Conservation (phyloP, 2,329 filamentous ascomycete species). For the Hymenoscyphus salicellus region DNA sequence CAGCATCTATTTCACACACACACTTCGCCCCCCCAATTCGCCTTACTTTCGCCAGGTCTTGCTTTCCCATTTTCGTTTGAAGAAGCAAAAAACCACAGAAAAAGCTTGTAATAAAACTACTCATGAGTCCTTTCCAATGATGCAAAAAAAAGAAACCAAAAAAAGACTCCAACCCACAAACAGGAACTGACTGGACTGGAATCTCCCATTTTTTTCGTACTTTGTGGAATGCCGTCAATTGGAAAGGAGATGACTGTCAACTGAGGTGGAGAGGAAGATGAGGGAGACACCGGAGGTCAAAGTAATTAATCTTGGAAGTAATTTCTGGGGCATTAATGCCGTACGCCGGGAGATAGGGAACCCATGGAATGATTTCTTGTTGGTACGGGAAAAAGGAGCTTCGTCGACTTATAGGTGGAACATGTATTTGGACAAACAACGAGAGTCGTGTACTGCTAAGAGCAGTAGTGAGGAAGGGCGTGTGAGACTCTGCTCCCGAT, state of each 20-base stretch:
- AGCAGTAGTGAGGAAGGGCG: conserved; percentile 26
- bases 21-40: conserved; percentile 24
- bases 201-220: conserved; percentile 15
- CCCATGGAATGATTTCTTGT: neutral
- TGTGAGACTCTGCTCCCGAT: conserved; percentile 21
- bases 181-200: conserved; percentile 20
- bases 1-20: conserved; percentile 30
- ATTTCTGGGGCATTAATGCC: conserved; percentile 27
- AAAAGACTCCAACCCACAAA: conserved; percentile 11
- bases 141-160: neutral
- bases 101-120: neutral
- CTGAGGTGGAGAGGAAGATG: neutral
- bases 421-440: conserved; percentile 31
- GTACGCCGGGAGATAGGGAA: conserved; percentile 17
- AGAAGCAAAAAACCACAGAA: neutral
- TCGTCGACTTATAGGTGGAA: conserved; percentile 8
- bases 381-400: neutral
- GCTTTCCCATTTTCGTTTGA: neutral
- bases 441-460: conserved; percentile 30
- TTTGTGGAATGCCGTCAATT: conserved; percentile 18
- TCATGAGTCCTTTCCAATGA: conserved; percentile 3
- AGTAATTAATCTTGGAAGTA: conserved; percentile 34
- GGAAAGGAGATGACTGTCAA: conserved; percentile 23
- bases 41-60: conserved; percentile 29
- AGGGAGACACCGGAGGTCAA: conserved; percentile 23